Evolutionary conservation across 2,329 filamentous ascomycete genomes (phyloP), one percentile per base, ranked within the genome.

Genomic region (Pyricularia pennisetigena): DNA sequence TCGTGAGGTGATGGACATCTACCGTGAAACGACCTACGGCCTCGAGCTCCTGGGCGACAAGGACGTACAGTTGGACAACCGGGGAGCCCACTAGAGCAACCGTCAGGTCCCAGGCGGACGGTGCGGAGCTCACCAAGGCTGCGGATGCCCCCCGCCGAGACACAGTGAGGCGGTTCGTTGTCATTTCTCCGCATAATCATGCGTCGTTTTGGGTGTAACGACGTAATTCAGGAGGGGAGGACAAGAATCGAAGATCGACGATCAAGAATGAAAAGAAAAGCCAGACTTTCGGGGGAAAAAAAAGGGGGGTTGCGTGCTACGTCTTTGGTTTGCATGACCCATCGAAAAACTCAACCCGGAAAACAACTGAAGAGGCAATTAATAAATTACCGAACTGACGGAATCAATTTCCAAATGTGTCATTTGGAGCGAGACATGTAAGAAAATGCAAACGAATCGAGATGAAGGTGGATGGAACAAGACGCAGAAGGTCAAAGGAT

Each of bases 1-100:
- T 62, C 70, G 71, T 35, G 71, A 75, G 16, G 67, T 73, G 57
- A 74, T 76, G 75, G 75, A 76, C 68, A 70, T 59, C 63, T 74
- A 77, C 65, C 73, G 75, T 4, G 71, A 71, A 16, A 75, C 74
- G 24, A 73, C 69, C 14, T 70, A 74, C 24, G 73, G 73, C 23
- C 70, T 76, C 61, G 68, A 70, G 67, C 71, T 71, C 7, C 41
- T 67, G 26, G 67, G 41, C 32, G 72, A 75, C 69, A 75, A 74
- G 71, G 49, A 69, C 26, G n/a, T 74, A 23, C 67, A 75, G 62
- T 70, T 75, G 8, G 74, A 75, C 69, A 68, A 69, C 1, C 73
- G 73, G 69, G 69, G 69, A 69, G 12, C 71, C 70, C 23, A 59
- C 30, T 10, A 35, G 64, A 4, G 68, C 66, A 41, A 67, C 59